phyloP scores from a whole-genome alignment of 108 stramenopile genomes.

The Conticribra weissflogii region DNA sequence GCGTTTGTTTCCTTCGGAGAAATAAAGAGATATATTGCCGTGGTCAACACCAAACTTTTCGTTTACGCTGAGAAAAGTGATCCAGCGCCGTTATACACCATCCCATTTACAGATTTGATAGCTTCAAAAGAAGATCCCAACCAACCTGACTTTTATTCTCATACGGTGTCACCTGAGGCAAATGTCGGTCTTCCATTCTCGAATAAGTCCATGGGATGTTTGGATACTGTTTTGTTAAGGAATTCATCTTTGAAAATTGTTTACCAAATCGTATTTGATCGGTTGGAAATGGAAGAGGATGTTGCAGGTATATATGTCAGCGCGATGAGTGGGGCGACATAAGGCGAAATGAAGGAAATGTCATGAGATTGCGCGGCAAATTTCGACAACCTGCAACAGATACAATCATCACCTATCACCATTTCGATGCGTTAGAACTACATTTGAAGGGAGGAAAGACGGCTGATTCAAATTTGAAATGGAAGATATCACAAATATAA shows the following conservation, averaged over 20 bases:
- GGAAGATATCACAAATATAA: too few relatives aligned
- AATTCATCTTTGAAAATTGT: conserved; percentile 49
- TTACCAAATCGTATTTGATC: conserved; percentile 76
- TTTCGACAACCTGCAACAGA: too few relatives aligned
- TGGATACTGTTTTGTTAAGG: conserved; percentile 59
- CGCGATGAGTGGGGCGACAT: background rate
- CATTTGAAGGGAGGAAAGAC: too few relatives aligned
- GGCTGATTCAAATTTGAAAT: too few relatives aligned
- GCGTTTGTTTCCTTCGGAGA: conserved; percentile 72
- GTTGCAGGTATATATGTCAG: conserved; percentile 14
- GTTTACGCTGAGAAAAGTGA: conserved; percentile 57
- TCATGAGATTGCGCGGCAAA: too few relatives aligned
- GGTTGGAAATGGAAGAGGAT: conserved; percentile 7
- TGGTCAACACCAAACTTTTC: conserved; percentile 43
- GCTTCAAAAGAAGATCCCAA: conserved; percentile 63
- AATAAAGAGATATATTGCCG: conserved; percentile 57
- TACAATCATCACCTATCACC: too few relatives aligned
- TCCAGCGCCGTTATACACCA: conserved; percentile 66
- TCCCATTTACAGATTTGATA: conserved; percentile 39
- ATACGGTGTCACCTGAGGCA: conserved; percentile 57
- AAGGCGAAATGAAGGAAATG: too few relatives aligned
- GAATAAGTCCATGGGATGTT: conserved; percentile 21
- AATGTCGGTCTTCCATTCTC: conserved; percentile 26
- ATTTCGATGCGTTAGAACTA: too few relatives aligned
- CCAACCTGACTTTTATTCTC: conserved; percentile 54